A percentile compares a stretch with the other conserved stretches of the same genome.
Evolutionary conservation across 495 filamentous ascomycete species (phyloP).

Genomic region (Stereocaulon alpinum): DNA sequence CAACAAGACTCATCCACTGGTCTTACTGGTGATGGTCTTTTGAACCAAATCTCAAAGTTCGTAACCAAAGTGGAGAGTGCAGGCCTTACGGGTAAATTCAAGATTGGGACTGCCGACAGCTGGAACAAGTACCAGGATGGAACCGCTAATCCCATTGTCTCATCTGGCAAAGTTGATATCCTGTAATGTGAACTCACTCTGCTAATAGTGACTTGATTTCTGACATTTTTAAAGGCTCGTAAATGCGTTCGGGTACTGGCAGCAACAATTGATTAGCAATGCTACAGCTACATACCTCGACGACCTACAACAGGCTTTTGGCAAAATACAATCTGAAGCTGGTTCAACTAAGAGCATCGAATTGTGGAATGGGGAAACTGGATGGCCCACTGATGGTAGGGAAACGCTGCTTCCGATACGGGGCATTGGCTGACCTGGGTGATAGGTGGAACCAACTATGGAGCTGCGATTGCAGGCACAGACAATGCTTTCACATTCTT

Average conservation of each 20-base stretch:
- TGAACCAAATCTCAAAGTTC: constrained; percentile 52
- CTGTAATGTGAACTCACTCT: constrained; percentile 34
- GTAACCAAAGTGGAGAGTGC: constrained; percentile 23
- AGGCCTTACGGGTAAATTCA: constrained; percentile 45
- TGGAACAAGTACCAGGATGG: constrained; percentile 76
- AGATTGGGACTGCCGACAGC: constrained; percentile 67
- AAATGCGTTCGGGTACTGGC: constrained; percentile 85
- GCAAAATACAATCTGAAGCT: constrained; percentile 54
- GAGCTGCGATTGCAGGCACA: constrained; percentile 50
- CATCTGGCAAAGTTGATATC: constrained; percentile 53
- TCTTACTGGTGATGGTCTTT: constrained; percentile 52
- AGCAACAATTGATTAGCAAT: constrained; percentile 52
- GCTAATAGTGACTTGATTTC: neutral
- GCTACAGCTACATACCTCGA: constrained; percentile 62
- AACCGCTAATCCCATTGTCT: constrained; percentile 57
- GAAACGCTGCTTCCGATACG: neutral
- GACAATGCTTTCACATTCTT: constrained; percentile 53
- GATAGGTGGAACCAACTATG: constrained; percentile 52
- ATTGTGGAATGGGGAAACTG: constrained; percentile 71
- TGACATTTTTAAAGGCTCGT: constrained; percentile 37
- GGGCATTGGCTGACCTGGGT: constrained; percentile 1
- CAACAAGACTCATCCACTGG: constrained; percentile 33
- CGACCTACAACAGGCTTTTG: constrained; percentile 60
- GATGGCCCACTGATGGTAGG: constrained; percentile 49
- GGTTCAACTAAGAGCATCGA: constrained; percentile 46